A percentile compares a stretch with the other conserved stretches of the same genome.
phyloP scores from a whole-genome alignment of 164 flowering plant genomes.

The Houttuynia cordata region DNA sequence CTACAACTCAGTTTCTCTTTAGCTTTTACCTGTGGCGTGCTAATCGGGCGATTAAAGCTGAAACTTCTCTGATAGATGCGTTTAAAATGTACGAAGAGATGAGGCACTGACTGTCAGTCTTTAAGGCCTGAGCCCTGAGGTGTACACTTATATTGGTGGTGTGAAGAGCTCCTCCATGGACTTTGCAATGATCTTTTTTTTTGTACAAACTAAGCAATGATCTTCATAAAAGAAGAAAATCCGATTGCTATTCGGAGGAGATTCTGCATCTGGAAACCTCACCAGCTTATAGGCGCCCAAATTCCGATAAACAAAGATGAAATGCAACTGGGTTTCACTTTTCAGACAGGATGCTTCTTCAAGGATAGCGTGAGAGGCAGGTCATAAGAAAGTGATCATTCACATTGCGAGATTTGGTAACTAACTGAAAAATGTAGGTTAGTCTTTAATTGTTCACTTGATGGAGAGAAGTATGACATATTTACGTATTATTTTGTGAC shows the following conservation, averaged over 20 bases:
- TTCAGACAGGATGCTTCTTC: not conserved
- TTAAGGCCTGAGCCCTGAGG: too few species aligned
- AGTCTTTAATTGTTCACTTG: not conserved
- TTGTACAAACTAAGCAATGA: too few species aligned
- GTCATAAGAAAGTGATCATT: not conserved
- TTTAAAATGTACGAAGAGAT: too few species aligned
- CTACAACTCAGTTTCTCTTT: not conserved
- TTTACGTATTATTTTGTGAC: not conserved
- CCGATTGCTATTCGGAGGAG: too few species aligned
- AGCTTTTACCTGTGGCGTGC: not conserved
- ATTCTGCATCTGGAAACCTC: too few species aligned
- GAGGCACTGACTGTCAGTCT: too few species aligned
- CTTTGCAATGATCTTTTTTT: too few species aligned
- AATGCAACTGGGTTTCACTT: not conserved
- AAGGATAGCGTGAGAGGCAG: not conserved
- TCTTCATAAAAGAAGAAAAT: too few species aligned
- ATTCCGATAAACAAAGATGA: too few species aligned
- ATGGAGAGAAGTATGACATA: not conserved
- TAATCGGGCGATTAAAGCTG: not conserved
- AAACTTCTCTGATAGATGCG: not conserved
- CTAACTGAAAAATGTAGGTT: not conserved
- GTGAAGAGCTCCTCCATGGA: too few species aligned
- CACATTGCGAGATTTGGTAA: not conserved
- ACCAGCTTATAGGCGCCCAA: too few species aligned
- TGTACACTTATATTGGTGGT: too few species aligned